Evolutionary conservation across 2,329 filamentous ascomycete genomes (phyloP), one percentile per base, ranked within the genome.

Genomic region (Elsinoe batatas): DNA sequence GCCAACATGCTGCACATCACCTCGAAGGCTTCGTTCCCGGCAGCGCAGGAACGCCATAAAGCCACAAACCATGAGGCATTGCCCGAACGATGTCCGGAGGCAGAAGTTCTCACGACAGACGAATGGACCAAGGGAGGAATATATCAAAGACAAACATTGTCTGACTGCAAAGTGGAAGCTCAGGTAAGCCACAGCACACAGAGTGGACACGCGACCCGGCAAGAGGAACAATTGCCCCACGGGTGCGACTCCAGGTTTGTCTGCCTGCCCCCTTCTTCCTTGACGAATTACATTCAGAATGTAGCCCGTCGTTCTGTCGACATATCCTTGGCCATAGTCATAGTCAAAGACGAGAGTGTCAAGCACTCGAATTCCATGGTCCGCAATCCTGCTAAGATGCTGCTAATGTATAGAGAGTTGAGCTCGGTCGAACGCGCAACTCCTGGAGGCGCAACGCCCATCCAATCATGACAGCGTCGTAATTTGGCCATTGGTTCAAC

Each of bases 371-470:
- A 5, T 8, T 8, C 7, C 12, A 35, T 26, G 13, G 12, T 11
- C 2, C 18, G 26, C 33, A 15, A 35, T 17, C 46, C 35, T 50
- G 26, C 33, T 18, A 3, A 15, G 33, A 35, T 3, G 30, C 33
- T 33, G 13, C 6, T 3, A 8, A 53, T 38, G 33, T 2, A 15
- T 38, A 37, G 17, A 38, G 10, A 53, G 36, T 35, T 44, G 18
- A 51, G 33, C 37, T 55, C 53, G 53, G 53, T 44, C 53, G 53
- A 55, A 47, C 53, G 47, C 33, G 36, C 32, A 33, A 37, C 15
- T 36, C 33, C 32, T 26, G n/a, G 47, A 51, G 47, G 47, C 47
- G 32, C 32, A 35, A 51, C 47, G 47, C 47, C 40, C 32, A 20
- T 51, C 47, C 47, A 22, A 38, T 37, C 22, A 26, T 51, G 47